phyloP scores from a whole-genome alignment of 1,284 basidiomycete species.

The Rhodotorula glutinis region DNA sequence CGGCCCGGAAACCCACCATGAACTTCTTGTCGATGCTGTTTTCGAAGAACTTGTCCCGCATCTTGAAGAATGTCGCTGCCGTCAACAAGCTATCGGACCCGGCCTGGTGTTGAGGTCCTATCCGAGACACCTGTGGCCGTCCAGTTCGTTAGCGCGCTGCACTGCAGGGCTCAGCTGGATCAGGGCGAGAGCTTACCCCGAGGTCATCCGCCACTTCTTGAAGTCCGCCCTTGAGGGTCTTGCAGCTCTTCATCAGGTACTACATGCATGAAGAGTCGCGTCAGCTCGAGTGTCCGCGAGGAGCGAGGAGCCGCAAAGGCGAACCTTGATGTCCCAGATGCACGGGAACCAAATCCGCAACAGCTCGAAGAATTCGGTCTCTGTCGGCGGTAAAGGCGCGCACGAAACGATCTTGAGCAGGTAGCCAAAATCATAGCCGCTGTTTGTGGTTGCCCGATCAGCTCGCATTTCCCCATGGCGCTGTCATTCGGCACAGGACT shows the following conservation, averaged over 20 bases:
- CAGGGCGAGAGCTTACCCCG: conserved; percentile 60
- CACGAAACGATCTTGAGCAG: conserved; percentile 92
- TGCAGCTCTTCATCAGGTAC: conserved; percentile 85
- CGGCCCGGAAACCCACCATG: conserved; percentile 14
- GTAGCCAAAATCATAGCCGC: conserved; percentile 99
- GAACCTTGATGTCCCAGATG: conserved; percentile 82
- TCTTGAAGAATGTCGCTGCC: conserved; percentile 91
- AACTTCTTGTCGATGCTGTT: conserved; percentile 64
- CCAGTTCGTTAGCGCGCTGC: no score
- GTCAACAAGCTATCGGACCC: conserved; percentile 94
- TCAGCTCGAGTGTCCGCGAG: neutral
- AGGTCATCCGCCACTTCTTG: conserved; percentile 95
- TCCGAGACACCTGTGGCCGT: conserved; percentile 78
- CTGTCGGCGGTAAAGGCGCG: conserved; percentile 78
- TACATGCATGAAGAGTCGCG: conserved; percentile 48
- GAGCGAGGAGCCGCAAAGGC: neutral
- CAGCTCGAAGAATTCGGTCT: conserved; percentile 86
- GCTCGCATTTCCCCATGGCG: no score
- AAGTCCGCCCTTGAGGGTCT: conserved; percentile 85
- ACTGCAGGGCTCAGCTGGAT: no score
- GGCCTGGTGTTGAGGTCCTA: conserved; percentile 91
- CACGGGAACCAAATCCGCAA: conserved; percentile 92
- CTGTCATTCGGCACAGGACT: conserved; percentile 45
- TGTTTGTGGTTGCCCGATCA: conserved; percentile 47
- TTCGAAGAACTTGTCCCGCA: conserved; percentile 85